phyloP scores from a whole-genome alignment of 73 alveolate species.

The Tetrahymena thermophila region DNA sequence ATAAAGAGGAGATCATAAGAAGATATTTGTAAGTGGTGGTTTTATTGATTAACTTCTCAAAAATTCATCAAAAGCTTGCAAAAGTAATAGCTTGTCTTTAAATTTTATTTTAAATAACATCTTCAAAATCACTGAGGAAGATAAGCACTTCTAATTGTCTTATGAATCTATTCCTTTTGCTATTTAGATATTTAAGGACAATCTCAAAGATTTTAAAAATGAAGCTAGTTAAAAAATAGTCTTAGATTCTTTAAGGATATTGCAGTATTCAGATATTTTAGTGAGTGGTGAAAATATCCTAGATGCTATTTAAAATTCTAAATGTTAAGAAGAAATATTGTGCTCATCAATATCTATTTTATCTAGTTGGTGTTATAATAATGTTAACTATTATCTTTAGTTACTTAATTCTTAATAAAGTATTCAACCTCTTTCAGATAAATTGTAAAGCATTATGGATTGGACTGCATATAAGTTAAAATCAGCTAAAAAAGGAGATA shows the following conservation, averaged over 20 bases:
- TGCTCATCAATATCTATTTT: not conserved
- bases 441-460: not conserved
- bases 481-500: not conserved
- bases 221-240: not conserved
- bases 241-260: not conserved
- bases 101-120: not conserved
- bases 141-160: not conserved
- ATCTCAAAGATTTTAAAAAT: not conserved
- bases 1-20: not conserved
- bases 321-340: not conserved
- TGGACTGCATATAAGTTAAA: not conserved
- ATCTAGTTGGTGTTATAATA: not conserved
- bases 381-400: not conserved
- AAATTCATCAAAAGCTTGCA: not conserved
- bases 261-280: not conserved
- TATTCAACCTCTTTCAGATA: not conserved
- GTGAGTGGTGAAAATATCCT: not conserved
- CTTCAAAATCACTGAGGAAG: not conserved
- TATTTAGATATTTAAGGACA: not conserved
- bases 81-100: not conserved
- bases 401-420: not conserved
- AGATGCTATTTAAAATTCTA: not conserved
- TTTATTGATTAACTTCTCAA: not conserved
- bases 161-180: not conserved
- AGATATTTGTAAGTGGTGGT: not conserved